phyloP scores from a whole-genome alignment of 2,329 filamentous ascomycete genomes.

The Emergomyces pasteurianus region DNA sequence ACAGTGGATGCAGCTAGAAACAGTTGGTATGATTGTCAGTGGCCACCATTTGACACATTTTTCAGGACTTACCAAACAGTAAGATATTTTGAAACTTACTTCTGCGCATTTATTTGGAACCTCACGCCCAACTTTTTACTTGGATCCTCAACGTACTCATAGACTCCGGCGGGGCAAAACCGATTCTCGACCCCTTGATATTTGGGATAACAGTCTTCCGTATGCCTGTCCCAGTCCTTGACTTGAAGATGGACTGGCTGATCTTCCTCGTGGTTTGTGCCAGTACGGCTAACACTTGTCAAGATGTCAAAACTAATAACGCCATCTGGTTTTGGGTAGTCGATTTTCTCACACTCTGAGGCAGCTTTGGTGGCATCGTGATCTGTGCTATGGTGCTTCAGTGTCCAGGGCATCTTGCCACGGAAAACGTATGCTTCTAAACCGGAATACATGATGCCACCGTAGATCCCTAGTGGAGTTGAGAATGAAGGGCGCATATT shows the following conservation, averaged over 20 bases:
- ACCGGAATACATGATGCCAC: conserved; percentile 84
- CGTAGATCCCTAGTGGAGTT: conserved; percentile 71
- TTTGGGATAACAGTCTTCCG: conserved; percentile 65
- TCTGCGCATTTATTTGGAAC: conserved; percentile 96
- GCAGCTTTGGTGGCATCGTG: conserved; percentile 67
- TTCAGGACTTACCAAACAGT: not conserved
- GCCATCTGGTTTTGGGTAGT: conserved; percentile 93
- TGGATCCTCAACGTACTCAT: conserved; percentile 92
- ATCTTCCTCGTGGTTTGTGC: conserved; percentile 97
- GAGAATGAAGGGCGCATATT: conserved; percentile 98
- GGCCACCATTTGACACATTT: not conserved
- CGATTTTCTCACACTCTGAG: conserved; percentile 72
- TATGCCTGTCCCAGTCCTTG: conserved; percentile 87
- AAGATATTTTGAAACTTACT: conserved; percentile 47
- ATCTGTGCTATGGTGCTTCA: conserved; percentile 73
- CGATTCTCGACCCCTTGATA: conserved; percentile 92
- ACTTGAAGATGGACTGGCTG: conserved; percentile 95
- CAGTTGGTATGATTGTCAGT: not conserved
- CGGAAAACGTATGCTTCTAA: conserved; percentile 80
- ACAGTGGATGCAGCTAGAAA: conserved; percentile 86
- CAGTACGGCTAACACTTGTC: conserved; percentile 87
- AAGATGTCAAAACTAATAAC: conserved; percentile 93
- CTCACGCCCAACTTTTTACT: conserved; percentile 76
- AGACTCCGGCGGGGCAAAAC: conserved; percentile 94
- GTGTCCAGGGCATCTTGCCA: conserved; percentile 79